Evolutionary conservation across 2,329 filamentous ascomycete genomes (phyloP), one percentile per base, ranked within the genome.

Genomic region (Xylaria sp.): DNA sequence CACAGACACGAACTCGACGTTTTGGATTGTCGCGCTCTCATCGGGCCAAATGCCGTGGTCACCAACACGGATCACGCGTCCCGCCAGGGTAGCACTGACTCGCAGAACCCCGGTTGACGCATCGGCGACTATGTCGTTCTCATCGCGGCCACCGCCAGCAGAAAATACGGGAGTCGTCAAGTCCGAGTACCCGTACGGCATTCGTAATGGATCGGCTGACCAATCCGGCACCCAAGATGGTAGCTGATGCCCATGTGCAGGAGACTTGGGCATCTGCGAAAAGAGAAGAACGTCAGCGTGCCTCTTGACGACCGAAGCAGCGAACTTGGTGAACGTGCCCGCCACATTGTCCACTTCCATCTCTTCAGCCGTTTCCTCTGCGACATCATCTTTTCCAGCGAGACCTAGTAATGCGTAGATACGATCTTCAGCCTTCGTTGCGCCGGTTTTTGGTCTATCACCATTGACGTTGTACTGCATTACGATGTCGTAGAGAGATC

Each of bases 221-320:
- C 78, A 80, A 65, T 80, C 78, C 6, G 78, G 77, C 3, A 76
- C 77, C 79, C 79, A 80, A 2, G 78, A 79, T 2, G 78, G 79
- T 19, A 79, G 27, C 2, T 61, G 66, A 1, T 48, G 12, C 1
- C 71, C 65, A 24, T 45, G 50, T 21, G 75, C 76, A 1, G 75
- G 74, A 5, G 71, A 64, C n/a, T 64, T 66, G 11, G 65, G 69
- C 8, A 58, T 70, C 65, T 79, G 78, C 5, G 72, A 74, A 57
- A 76, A 79, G 6, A 78, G 69, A 6, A 80, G 65, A 1, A 75
- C 53, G 60, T 80, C 78, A 4, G 73, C 36, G 36, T 72, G 75
- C 1, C 74, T 64, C 24, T 62, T 61, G 6, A 75, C 53, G 14
- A 78, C 68, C 4, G 77, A 48, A 4, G 61, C 69, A 0, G 71